These are phyloP conservation scores for Podochytrium sp. DNA, from an alignment of 192 early-diverging fungal genomes.

Conservation along the genomic window DNA sequence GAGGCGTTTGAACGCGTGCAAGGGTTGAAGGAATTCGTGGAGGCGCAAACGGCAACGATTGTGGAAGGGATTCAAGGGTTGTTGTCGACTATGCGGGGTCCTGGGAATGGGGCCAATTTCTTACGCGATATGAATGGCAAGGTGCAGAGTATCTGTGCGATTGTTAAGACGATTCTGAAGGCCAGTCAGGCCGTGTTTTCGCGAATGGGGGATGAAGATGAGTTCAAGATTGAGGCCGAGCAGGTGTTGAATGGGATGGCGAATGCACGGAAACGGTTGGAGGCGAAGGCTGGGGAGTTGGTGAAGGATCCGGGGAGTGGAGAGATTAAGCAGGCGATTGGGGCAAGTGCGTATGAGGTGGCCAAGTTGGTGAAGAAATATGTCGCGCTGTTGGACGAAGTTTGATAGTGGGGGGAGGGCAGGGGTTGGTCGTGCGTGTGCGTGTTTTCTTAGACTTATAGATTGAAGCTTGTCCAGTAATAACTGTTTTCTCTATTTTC, in stretches of 20 bases:
- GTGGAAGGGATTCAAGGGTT: slow-evolving; percentile 24
- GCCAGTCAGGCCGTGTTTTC: slow-evolving; percentile 3
- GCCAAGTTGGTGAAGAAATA: slow-evolving; percentile 25
- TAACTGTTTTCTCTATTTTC: not conserved
- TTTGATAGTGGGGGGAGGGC: too few species aligned
- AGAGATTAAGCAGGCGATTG: slow-evolving; percentile 20
- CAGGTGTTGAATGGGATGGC: slow-evolving; percentile 8
- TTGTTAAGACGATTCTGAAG: slow-evolving; percentile 20
- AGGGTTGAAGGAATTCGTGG: slow-evolving; percentile 22
- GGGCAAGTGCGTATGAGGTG: slow-evolving; percentile 17
- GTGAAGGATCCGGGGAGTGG: not conserved
- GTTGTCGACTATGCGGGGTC: not conserved
- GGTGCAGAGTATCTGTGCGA: not conserved
- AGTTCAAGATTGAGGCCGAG: slow-evolving; percentile 10
- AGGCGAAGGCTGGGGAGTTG: slow-evolving; percentile 13
- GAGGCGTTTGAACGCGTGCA: not conserved
- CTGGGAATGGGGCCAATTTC: not conserved
- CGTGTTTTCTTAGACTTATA: not conserved
- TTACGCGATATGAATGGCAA: slow-evolving; percentile 6
- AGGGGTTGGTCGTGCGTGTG: too few species aligned
- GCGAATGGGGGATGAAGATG: not conserved
- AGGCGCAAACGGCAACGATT: slow-evolving; percentile 18
- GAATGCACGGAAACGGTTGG: slow-evolving; percentile 11
- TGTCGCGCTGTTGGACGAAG: slow-evolving; percentile 23
- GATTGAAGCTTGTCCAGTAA: not conserved